Evolutionary conservation across 495 filamentous ascomycete genomes (phyloP), one percentile per base, ranked within the genome.

Genomic region (Letharia lupina): DNA sequence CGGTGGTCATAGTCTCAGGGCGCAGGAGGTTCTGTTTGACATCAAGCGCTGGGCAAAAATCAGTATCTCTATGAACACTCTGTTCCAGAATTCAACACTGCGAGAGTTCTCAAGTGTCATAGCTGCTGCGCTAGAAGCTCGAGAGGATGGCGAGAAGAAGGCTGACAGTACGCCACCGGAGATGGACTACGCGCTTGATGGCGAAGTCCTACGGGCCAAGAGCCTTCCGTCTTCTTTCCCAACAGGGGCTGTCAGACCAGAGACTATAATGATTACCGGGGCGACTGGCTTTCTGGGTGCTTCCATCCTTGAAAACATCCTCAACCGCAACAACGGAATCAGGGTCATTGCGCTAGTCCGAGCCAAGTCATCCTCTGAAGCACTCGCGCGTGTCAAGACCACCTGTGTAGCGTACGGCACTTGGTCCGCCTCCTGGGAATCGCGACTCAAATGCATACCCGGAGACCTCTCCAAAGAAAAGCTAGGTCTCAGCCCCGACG

Each of bases 221-320:
- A 47, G 59, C 20, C 67, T 67, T 23, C 61, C 39, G 31, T 23
- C 44, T 42, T 31, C 40, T 1, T 62, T 57, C 28, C 70, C 13
- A 73, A 77, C 74, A 70, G 74, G 48, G 47, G 70, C 12, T 70
- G 77, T 70, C 72, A 70, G 23, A 54, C 73, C 47, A 62, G 67
- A 35, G 75, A 92, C 87, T 0, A 78, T 93, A 28, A 88, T 98
- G 72, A 79, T 97, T 9, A 97, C 94, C 18, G 94, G 93, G 41
- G 91, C 89, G 0, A 97, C 94, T 42, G 93, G 93, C 12, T 98
- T 96, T 79, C 75, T 97, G 10, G 94, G 94, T 33, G 86, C 89
- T 0, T 93, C 89, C 67, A 83, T 97, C 33, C 79, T 98, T 10
- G 81, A 78, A 23, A 90, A 96, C 40, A 74, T 96, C 13, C 80